Base-by-base conservation (phyloP, 441 rosid genomes). In the Heliophila coronopifolia region DNA sequence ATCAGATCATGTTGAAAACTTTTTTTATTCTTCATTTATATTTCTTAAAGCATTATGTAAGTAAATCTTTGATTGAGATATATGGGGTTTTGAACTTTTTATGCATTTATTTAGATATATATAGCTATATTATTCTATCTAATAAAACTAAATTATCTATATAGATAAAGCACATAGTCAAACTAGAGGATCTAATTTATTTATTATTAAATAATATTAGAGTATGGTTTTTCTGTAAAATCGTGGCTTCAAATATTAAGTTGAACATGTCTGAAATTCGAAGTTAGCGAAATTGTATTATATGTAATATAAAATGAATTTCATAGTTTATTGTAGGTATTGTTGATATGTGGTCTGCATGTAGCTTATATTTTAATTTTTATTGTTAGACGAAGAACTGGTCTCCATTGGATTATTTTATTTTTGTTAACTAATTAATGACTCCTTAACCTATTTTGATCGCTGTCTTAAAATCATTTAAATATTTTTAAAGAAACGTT, bases 191-290 rank as follows among this genome's bases (percentile, higher is more conserved):
- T 47, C 17, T 32, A n/a, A 32, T 47, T 14, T 30, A 32, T 23
- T n/a, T 53, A 46, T 24, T 7, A 23, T 24, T 10, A 6, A 9
- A 15, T 16, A 11, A 43, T 32, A 54, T 47, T 54, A 22, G 49
- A 44, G 13, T 23, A 14, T 10, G 23, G 3, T 5, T 32, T 54
- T 30, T 24, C 11, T 28, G 14, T 35, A 34, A n/a, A 56, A 64
- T 49, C 69, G 69, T 64, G 69, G 59, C 59, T 26, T 57, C 69
- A 22, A 48, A 64, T 64, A 57, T 41, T 19, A 50, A 11, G 49
- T 43, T 50, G 69, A 64, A 57, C 37, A 17, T 11, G 69, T 64
- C 69, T 34, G 6, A 7, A 54, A 30, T 13, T 25, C 22, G 19
- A 17, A 50, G 16, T 35, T 40, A 30, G 14, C 41, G 15, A 54